Conservation (phyloP, 495 filamentous ascomycete species). For the Sphaerosporella brunnea region DNA sequence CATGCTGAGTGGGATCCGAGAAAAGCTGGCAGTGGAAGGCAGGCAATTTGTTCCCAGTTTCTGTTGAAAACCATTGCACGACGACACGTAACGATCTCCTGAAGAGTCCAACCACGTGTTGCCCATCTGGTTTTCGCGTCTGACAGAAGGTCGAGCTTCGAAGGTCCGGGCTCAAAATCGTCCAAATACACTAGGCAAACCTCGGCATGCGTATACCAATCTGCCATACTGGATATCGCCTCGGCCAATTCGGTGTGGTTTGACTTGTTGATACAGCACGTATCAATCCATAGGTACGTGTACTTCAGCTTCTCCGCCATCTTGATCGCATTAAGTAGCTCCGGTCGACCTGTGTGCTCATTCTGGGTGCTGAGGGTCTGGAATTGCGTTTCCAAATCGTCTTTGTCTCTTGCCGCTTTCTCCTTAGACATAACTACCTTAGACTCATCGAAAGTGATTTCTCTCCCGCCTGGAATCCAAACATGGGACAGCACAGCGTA, state of each 20-base stretch:
- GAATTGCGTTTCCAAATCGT: not conserved
- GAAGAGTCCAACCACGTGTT: constrained; percentile 6
- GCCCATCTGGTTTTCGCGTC: constrained; percentile 1
- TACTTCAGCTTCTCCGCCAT: not conserved
- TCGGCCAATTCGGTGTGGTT: constrained; percentile 23
- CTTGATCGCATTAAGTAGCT: not conserved
- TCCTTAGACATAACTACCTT: not conserved
- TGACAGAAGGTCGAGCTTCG: not conserved
- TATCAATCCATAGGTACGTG: constrained; percentile 3
- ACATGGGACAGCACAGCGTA: constrained; percentile 6
- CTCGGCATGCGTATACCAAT: constrained; percentile 26
- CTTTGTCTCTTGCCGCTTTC: not conserved
- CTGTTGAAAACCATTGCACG: constrained; percentile 2
- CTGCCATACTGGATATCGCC: constrained; percentile 26
- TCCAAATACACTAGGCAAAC: constrained; percentile 26
- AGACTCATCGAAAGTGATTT: not conserved
- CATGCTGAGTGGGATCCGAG: too few relatives aligned
- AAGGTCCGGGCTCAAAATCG: not conserved
- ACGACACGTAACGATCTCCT: constrained; percentile 5
- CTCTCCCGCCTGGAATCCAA: not conserved
- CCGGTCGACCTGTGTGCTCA: not conserved
- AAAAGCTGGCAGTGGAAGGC: too few relatives aligned
- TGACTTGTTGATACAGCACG: constrained; percentile 16
- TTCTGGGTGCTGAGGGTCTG: not conserved
- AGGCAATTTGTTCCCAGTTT: constrained; percentile 4